Conservation (phyloP, 2,329 filamentous ascomycete species). For the Venturiaceae sp. region DNA sequence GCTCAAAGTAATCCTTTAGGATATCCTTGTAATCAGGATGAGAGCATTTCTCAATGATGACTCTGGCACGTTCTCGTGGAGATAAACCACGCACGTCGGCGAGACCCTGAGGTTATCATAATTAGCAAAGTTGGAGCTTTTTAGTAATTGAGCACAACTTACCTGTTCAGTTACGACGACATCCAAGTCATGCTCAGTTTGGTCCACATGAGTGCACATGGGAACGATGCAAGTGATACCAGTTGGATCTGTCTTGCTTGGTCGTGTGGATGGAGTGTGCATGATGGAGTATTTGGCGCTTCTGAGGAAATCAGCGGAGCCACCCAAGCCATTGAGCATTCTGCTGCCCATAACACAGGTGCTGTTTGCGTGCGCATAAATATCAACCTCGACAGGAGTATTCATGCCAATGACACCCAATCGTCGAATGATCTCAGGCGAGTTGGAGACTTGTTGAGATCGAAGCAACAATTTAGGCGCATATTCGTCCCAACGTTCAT, state of each 20-base stretch:
- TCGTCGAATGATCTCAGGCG: conserved; percentile 79
- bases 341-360: conserved; percentile 83
- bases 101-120: conserved; percentile 51
- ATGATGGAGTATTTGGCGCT: conserved; percentile 80
- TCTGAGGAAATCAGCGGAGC: conserved; percentile 73
- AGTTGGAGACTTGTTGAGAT: conserved; percentile 82
- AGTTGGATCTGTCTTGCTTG: conserved; percentile 71
- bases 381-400: conserved; percentile 88
- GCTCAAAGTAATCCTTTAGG: conserved; percentile 71
- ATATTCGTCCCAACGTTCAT: conserved; percentile 74
- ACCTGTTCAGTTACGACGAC: conserved; percentile 66
- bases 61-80: conserved; percentile 68
- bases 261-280: conserved; percentile 78
- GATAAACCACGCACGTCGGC: conserved; percentile 77
- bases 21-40: conserved; percentile 81
- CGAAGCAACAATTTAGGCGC: conserved; percentile 74
- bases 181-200: conserved; percentile 87
- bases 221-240: conserved; percentile 85
- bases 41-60: conserved; percentile 80
- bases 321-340: conserved; percentile 79
- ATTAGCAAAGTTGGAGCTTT: neutral
- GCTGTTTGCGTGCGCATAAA: conserved; percentile 87
- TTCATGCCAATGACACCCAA: conserved; percentile 91
- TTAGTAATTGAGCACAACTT: neutral
- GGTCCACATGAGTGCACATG: conserved; percentile 86